Evolutionary conservation across 192 early-diverging fungal species (phyloP).

Genomic region (Backusella australiensis): DNA sequence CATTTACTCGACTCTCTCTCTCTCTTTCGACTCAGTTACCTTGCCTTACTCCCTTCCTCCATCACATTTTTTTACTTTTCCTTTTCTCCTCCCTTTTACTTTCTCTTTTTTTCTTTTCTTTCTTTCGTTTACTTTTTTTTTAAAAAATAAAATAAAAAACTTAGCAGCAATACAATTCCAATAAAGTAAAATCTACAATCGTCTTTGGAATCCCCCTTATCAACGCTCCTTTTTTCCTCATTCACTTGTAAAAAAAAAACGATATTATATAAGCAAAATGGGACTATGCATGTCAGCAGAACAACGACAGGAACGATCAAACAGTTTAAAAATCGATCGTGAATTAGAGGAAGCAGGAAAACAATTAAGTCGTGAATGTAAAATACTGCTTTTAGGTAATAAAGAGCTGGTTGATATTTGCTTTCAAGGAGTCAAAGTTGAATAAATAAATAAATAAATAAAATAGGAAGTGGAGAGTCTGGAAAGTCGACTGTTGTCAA

Average conservation of each 20-base stretch:
- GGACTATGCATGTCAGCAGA: slow-evolving; percentile 64
- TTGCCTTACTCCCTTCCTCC: not conserved
- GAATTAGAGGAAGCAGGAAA: slow-evolving; percentile 59
- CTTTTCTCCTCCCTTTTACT: not conserved
- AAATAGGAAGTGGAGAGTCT: slow-evolving; percentile 48
- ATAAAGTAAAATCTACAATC: not conserved
- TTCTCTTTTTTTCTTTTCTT: not conserved
- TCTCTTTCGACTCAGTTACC: not conserved
- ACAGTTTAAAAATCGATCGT: slow-evolving; percentile 59
- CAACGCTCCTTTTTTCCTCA: not conserved
- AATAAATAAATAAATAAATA: not conserved
- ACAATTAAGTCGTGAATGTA: slow-evolving; percentile 65
- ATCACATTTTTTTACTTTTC: not conserved
- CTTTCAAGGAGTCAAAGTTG: not conserved
- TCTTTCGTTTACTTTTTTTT: not conserved
- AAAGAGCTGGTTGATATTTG: not conserved
- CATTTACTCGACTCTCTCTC: not conserved
- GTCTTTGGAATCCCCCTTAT: not conserved
- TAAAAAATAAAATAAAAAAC: not conserved
- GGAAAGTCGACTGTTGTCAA: slow-evolving; percentile 56
- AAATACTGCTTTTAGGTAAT: slow-evolving; percentile 71
- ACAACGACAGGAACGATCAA: slow-evolving; percentile 44
- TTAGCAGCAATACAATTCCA: not conserved
- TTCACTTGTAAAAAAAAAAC: not conserved
- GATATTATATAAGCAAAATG: slow-evolving; percentile 38